Conservation (phyloP, 2,329 filamentous ascomycete species). For the Monilinia vaccinii-corymbosi region DNA sequence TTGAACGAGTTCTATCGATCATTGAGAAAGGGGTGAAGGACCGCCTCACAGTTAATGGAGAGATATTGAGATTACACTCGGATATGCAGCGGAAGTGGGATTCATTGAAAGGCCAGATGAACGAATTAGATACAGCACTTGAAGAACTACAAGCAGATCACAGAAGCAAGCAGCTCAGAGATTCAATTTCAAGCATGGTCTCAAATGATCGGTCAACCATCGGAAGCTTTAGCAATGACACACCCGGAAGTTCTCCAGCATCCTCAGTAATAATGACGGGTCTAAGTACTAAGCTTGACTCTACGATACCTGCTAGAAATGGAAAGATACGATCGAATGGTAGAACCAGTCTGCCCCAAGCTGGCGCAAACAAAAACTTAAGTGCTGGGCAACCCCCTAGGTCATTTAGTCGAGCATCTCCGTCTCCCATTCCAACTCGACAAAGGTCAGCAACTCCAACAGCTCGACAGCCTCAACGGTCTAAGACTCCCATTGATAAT, state of each 20-base stretch:
- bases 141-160: conserved; percentile 60
- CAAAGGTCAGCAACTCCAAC: conserved; percentile 44
- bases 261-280: conserved; percentile 52
- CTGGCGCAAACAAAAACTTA: conserved; percentile 37
- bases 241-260: conserved; percentile 53
- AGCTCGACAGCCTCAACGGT: conserved; percentile 36
- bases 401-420: conserved; percentile 33
- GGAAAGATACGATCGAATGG: conserved; percentile 26
- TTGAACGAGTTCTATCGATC: conserved; percentile 82
- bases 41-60: conserved; percentile 91
- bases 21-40: conserved; percentile 95
- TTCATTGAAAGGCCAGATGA: conserved; percentile 65
- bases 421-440: conserved; percentile 29
- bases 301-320: conserved; percentile 26
- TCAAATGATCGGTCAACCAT: conserved; percentile 38
- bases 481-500: conserved; percentile 38
- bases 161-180: conserved; percentile 68
- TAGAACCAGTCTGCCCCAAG: conserved; percentile 33
- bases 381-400: conserved; percentile 31
- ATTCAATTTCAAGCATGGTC: conserved; percentile 87
- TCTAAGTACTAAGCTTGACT: conserved; percentile 34
- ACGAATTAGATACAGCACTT: conserved; percentile 63
- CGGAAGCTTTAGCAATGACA: conserved; percentile 34
- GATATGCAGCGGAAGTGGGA: conserved; percentile 82
- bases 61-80: conserved; percentile 76